Evolutionary conservation across 2,329 filamentous ascomycete species (phyloP).

Genomic region (Aspergillus pseudonomiae): DNA sequence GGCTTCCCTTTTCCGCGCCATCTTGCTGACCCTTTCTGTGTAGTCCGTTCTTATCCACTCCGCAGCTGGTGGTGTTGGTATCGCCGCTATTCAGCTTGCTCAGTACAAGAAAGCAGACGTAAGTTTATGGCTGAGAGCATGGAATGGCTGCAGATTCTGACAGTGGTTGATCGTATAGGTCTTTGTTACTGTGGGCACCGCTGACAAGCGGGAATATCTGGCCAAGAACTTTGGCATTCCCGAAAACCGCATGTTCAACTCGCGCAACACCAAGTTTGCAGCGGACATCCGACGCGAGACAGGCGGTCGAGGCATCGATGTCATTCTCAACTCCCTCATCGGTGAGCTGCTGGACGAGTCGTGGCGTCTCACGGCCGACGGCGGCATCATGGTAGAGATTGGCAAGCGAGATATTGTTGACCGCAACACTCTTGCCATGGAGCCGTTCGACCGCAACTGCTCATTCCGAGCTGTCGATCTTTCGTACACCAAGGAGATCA

Average conservation of each 20-base stretch:
- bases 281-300: slow-evolving; percentile 22
- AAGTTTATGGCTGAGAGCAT: too few relatives aligned
- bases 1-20: too few relatives aligned
- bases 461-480: slow-evolving; percentile 20
- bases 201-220: slow-evolving; percentile 25
- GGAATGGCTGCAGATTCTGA: too few relatives aligned
- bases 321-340: slow-evolving; percentile 33
- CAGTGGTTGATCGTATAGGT: slow-evolving; percentile 1
- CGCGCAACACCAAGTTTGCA: slow-evolving; percentile 24
- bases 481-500: not conserved
- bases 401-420: slow-evolving; percentile 24
- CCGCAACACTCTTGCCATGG: slow-evolving; percentile 17
- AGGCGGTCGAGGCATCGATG: slow-evolving; percentile 27
- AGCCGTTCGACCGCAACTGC: slow-evolving; percentile 15
- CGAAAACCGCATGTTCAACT: slow-evolving; percentile 28
- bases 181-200: slow-evolving; percentile 26
- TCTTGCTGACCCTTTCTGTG: too few relatives aligned
- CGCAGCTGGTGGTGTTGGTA: slow-evolving; percentile 26
- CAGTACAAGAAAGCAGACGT: slow-evolving; percentile 16
- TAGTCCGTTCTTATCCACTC: slow-evolving; percentile 29
- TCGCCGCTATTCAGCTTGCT: slow-evolving; percentile 23
- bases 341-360: slow-evolving; percentile 28
- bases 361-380: slow-evolving; percentile 24
- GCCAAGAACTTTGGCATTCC: slow-evolving; percentile 20
- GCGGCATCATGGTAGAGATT: slow-evolving; percentile 30